These are phyloP conservation scores for Lyophyllum decastes DNA, from an alignment of 768 basidiomycete species.

Conservation along the genomic window DNA sequence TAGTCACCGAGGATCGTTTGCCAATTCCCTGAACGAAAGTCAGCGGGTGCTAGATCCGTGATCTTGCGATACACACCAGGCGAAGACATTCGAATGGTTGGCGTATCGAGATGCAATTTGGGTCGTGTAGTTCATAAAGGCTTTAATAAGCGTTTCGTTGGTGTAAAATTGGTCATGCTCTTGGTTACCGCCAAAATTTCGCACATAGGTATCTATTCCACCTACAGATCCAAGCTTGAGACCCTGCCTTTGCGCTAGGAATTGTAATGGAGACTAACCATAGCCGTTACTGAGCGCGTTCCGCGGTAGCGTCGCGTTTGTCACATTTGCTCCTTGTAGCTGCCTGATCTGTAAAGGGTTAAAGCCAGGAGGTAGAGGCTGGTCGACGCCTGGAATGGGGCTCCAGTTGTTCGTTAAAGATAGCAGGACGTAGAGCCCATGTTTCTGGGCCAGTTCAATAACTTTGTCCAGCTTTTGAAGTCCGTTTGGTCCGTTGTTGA, in stretches of 20 bases:
- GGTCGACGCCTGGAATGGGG: slow-evolving; percentile 22
- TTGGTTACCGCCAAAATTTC: slow-evolving; percentile 40
- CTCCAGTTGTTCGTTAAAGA: slow-evolving; percentile 64
- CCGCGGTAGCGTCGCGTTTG: slow-evolving; percentile 34
- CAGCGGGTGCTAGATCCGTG: slow-evolving; percentile 16
- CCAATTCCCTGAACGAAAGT: slow-evolving; percentile 51
- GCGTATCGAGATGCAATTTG: slow-evolving; percentile 57
- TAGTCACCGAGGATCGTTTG: slow-evolving; percentile 62
- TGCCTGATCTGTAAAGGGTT: slow-evolving; percentile 41
- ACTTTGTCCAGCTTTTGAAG: slow-evolving; percentile 65
- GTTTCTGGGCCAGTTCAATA: slow-evolving; percentile 52
- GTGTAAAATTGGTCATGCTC: slow-evolving; percentile 63
- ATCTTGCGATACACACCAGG: slow-evolving; percentile 36
- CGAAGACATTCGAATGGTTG: slow-evolving; percentile 52
- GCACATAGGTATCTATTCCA: slow-evolving; percentile 69
- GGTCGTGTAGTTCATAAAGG: slow-evolving; percentile 60
- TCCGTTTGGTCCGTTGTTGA: slow-evolving; percentile 65
- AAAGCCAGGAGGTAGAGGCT: slow-evolving; percentile 37
- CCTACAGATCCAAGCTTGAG: slow-evolving; percentile 32
- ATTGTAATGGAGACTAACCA: slow-evolving; percentile 34
- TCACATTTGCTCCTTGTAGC: slow-evolving; percentile 30
- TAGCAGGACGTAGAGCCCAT: slow-evolving; percentile 52
- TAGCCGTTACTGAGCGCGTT: slow-evolving; percentile 65
- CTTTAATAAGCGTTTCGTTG: slow-evolving; percentile 44
- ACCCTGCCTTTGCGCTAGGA: background rate